Percentiles rank a stretch among this genome's conserved stretches.
Conservation (phyloP, 2,329 filamentous ascomycete species). For the Diaporthe amygdali region DNA sequence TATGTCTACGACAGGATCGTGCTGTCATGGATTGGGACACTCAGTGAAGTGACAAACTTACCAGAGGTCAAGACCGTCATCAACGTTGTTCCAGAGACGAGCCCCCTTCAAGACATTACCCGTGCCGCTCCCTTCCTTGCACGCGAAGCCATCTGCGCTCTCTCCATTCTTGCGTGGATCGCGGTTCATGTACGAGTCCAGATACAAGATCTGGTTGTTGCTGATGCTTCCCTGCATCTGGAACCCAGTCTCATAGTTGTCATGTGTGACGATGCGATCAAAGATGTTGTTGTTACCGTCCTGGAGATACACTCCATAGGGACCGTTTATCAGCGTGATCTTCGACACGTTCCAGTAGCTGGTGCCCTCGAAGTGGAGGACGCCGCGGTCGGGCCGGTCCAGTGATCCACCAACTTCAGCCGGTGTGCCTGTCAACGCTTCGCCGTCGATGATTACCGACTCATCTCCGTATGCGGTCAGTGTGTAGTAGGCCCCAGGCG, state of each 20-base stretch:
- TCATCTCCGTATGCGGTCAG: constrained; percentile 48
- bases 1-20: too few species aligned
- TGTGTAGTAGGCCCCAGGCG: constrained; percentile 43
- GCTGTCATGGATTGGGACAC: background rate
- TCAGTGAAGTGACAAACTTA: background rate
- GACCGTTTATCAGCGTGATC: constrained; percentile 43
- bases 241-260: constrained; percentile 45
- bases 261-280: constrained; percentile 40
- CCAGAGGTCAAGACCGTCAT: constrained; percentile 45
- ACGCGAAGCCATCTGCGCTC: constrained; percentile 54
- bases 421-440: constrained; percentile 45
- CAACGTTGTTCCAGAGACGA: constrained; percentile 55
- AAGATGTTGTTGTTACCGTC: constrained; percentile 44
- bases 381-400: constrained; percentile 47
- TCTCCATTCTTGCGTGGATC: constrained; percentile 58
- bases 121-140: constrained; percentile 50
- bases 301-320: constrained; percentile 42
- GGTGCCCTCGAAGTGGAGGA: constrained; percentile 50
- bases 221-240: constrained; percentile 38
- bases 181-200: constrained; percentile 50
- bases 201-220: constrained; percentile 46
- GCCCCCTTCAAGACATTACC: constrained; percentile 51
- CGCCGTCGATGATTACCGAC: constrained; percentile 52
- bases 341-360: constrained; percentile 53
- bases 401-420: constrained; percentile 44